Conservation (phyloP, 2,329 filamentous ascomycete species). For the Chaetomiaceae sp. region DNA sequence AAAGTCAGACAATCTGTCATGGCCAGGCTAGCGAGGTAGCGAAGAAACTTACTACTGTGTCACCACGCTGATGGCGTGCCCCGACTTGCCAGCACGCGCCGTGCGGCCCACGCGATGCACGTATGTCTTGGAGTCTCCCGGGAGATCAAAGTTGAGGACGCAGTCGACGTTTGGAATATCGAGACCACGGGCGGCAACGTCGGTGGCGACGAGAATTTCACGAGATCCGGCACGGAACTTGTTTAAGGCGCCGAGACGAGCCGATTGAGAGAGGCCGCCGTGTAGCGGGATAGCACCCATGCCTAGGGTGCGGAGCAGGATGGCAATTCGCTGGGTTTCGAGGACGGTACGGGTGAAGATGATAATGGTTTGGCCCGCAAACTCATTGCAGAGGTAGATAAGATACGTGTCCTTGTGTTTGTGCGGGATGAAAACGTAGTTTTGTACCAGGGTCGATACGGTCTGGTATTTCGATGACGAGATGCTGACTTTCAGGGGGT, state of each 20-base stretch:
- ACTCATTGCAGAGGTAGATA: conserved; percentile 80
- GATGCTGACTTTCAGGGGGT: conserved; percentile 79
- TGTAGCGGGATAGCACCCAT: conserved; percentile 91
- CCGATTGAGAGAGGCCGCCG: conserved; percentile 83
- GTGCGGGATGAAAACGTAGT: conserved; percentile 81
- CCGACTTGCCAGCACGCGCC: conserved; percentile 79
- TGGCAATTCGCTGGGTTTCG: conserved; percentile 80
- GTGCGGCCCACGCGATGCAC: conserved; percentile 87
- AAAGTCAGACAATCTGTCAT: conserved; percentile 6
- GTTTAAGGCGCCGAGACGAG: conserved; percentile 79
- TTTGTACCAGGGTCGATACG: conserved; percentile 81
- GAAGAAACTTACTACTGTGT: conserved; percentile 61
- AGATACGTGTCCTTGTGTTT: conserved; percentile 87
- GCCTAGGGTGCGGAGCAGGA: conserved; percentile 76
- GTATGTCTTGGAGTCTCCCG: conserved; percentile 82
- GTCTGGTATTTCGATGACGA: conserved; percentile 84
- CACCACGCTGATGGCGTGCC: conserved; percentile 73
- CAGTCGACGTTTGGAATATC: conserved; percentile 90
- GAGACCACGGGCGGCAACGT: conserved; percentile 87
- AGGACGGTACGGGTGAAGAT: conserved; percentile 90
- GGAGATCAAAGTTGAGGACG: conserved; percentile 81
- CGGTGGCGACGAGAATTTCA: conserved; percentile 85
- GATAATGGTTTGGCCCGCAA: conserved; percentile 79
- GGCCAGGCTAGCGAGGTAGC: neutral
- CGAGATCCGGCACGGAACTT: conserved; percentile 82